Percentiles rank a stretch among this genome's conserved stretches.
These are phyloP conservation scores for Oryza punctata DNA, from an alignment of 176 grass and related monocot species.

Conservation along the genomic window DNA sequence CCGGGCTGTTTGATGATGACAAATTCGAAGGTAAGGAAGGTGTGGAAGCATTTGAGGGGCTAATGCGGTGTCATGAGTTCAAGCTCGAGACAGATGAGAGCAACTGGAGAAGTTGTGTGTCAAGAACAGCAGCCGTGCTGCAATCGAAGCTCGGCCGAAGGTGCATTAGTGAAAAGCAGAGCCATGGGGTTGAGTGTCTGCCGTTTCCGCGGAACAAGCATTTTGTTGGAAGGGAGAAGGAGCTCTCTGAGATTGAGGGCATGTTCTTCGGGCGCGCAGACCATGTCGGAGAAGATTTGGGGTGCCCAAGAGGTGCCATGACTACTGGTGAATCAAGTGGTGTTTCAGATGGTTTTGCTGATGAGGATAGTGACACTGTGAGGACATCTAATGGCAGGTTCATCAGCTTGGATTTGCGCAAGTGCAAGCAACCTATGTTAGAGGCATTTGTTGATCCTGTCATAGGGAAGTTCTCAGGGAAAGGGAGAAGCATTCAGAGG, in stretches of 20 bases:
- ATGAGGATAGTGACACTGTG: conserved; percentile 71
- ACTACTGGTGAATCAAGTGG: conserved; percentile 47
- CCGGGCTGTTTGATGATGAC: conserved; percentile 48
- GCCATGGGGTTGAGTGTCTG: conserved; percentile 46
- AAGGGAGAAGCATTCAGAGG: conserved; percentile 71
- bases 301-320: conserved; percentile 44
- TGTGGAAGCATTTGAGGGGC: conserved; percentile 75
- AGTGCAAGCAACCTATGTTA: conserved; percentile 70
- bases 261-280: conserved; percentile 56
- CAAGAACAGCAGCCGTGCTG: conserved; percentile 56
- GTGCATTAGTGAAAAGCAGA: conserved; percentile 56
- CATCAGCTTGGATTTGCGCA: conserved; percentile 80
- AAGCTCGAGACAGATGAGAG: conserved; percentile 80
- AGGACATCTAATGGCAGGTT: conserved; percentile 60
- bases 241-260: conserved; percentile 72
- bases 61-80: conserved; percentile 72
- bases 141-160: conserved; percentile 78
- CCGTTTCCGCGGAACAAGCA: conserved; percentile 74
- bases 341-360: conserved; percentile 74
- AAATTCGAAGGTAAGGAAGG: conserved; percentile 80
- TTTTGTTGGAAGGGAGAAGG: conserved; percentile 91
- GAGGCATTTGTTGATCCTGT: conserved; percentile 69
- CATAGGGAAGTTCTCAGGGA: conserved; percentile 53
- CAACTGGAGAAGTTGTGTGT: conserved; percentile 75
- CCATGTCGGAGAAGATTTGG: conserved; percentile 56